Evolutionary conservation across 257 asterid genomes (phyloP).

Genomic region (Buddleja alternifolia): DNA sequence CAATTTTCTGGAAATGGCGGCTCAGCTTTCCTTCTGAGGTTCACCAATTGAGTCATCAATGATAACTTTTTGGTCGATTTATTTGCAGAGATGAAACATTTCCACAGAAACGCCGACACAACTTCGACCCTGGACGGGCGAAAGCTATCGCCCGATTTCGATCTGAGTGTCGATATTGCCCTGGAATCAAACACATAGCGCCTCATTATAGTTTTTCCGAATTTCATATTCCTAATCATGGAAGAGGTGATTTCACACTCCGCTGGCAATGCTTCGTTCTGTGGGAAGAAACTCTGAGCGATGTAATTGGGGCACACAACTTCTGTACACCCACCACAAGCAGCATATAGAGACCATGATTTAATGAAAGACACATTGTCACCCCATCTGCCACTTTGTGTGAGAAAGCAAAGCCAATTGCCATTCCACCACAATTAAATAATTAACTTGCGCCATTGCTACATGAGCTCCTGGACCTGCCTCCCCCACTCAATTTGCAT

Average conservation of each 20-base stretch:
- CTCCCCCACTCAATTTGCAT: neutral
- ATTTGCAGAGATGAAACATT: no score
- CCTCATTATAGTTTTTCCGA: conserved; percentile 4
- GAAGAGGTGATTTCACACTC: no score
- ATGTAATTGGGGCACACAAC: conserved; percentile 20
- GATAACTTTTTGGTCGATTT: no score
- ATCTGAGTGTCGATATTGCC: conserved; percentile 23
- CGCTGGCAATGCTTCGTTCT: neutral
- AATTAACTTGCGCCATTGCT: conserved; percentile 14
- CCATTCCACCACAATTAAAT: conserved; percentile 34
- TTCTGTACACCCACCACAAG: neutral
- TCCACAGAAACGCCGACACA: no score
- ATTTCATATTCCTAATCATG: neutral
- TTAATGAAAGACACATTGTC: conserved; percentile 8
- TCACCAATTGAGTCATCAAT: no score
- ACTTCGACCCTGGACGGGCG: no score
- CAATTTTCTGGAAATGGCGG: no score
- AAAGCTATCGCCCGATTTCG: no score
- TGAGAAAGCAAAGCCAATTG: conserved; percentile 14
- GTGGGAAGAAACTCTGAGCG: conserved; percentile 28
- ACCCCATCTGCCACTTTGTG: conserved; percentile 25
- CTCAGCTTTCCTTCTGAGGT: no score
- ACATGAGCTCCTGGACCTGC: neutral
- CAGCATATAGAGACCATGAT: conserved; percentile 19
- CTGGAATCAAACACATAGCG: conserved; percentile 28